Evolutionary conservation across 371 early-diverging fungal genomes (phyloP), one percentile per base, ranked within the genome.

Genomic region (Mortierella sp.): DNA sequence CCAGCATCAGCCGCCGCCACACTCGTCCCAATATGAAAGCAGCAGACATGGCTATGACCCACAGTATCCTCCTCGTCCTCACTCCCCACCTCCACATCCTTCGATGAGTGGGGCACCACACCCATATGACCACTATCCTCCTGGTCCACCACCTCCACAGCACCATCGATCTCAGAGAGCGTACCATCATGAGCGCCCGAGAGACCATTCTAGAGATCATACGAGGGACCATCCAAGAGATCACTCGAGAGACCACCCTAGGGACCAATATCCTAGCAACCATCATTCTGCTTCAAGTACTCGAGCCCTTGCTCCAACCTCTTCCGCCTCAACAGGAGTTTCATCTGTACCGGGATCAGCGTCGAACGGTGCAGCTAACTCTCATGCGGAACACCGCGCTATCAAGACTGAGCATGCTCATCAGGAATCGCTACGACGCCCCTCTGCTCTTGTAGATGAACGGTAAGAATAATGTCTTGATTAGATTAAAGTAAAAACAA

Each of bases 1-100:
- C 24, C 66, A 59, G 11, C 54, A 66, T 20, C 62, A 62, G 14
- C 73, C 37, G 10, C 52, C 60, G 10, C 52, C 60, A 20, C 61
- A 49, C 52, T 39, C 55, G 12, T 30, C 24, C 22, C 40, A 6
- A 8, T 61, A 68, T 12, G 66, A 69, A 3, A 26, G 45, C 32
- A 51, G 22, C 61, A 54, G 61, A 26, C 54, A 60, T 30, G 39
- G 61, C 0, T 64, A 64, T 35, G 70, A 60, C 12, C 57, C 52
- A 6, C 35, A 32, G 20, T 24, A 61, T 32, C 39, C 28, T 2
- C 63, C 52, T 5, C 49, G 30, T 28, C 32, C 52, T 45, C 35
- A 24, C 51, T 26, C 68, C 8, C 45, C 47, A 9, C 61, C 62
- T 10, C 59, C 65, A 22, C 55, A 54, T 22, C 54, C 52, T 24